These are phyloP conservation scores for Thraustotheca clavata DNA, from an alignment of 352 stramenopile genomes.

Conservation along the genomic window DNA sequence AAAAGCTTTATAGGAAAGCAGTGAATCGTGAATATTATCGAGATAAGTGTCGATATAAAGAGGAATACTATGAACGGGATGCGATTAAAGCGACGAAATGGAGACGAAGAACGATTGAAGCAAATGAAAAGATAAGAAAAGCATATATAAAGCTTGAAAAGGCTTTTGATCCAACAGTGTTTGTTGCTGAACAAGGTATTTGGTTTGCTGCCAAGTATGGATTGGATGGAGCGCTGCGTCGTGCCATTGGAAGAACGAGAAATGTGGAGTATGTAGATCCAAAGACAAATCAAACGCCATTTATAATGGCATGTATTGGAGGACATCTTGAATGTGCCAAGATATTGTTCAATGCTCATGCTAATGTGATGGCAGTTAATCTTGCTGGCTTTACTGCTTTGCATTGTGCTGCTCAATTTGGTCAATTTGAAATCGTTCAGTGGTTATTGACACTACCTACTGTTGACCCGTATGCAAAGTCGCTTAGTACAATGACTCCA, in stretches of 20 bases:
- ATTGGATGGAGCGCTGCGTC: conserved; percentile 39
- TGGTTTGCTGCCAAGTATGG: conserved; percentile 72
- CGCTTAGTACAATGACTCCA: conserved; percentile 37
- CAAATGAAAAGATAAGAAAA: background rate
- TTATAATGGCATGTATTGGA: conserved; percentile 47
- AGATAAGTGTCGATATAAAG: conserved; percentile 8
- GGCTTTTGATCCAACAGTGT: background rate
- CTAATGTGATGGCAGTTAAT: conserved; percentile 51
- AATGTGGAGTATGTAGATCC: conserved; percentile 54
- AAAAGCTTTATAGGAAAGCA: conserved; percentile 13
- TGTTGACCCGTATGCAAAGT: conserved; percentile 43
- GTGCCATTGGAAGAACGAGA: conserved; percentile 29
- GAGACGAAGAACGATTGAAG: background rate
- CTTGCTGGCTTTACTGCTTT: conserved; percentile 53
- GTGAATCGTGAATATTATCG: background rate
- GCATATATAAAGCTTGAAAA: background rate
- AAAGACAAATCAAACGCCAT: conserved; percentile 39
- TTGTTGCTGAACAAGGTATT: conserved; percentile 57
- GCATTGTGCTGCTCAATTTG: conserved; percentile 36
- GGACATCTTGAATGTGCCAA: conserved; percentile 57
- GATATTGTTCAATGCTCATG: conserved; percentile 42
- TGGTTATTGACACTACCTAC: conserved; percentile 43
- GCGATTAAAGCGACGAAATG: background rate
- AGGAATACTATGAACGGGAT: background rate
- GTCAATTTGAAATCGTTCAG: conserved; percentile 60